Evolutionary conservation across 2,329 filamentous ascomycete genomes (phyloP), one percentile per base, ranked within the genome.

Genomic region (Coniochaeta sp.): DNA sequence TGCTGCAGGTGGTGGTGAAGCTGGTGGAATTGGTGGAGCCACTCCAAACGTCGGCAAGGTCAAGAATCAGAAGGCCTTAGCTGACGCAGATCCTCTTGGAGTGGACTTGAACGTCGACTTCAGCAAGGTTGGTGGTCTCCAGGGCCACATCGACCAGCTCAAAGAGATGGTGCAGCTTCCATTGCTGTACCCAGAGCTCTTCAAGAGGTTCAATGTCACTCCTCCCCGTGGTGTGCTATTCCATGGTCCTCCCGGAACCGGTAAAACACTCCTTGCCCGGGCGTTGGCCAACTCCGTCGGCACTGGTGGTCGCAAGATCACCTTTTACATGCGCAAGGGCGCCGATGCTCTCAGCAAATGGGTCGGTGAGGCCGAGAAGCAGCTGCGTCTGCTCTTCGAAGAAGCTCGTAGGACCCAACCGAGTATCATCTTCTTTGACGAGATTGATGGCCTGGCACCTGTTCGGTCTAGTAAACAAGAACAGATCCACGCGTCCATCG

Each of bases 401-500:
- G 94, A 99, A 69, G 94, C 94, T 14, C 82, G 92, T 55, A 94
- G 91, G 67, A 97, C 87, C 1, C 94, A 99, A 63, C 94, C 94
- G 0, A 97, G 92, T 67, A 99, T 99, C 69, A 99, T 99, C 67
- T 99, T 99, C 74, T 97, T 99, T 61, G 94, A 99, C 66, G 94
- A 99, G 68, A 99, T 99, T 59, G 94, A 99, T 71, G 94, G 94
- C 51, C 77, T 99, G 57, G 94, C 94, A 3, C 95, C 94, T 49
- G 94, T 97, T 30, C 82, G 94, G 60, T 97, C 94, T 12, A 96
- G 92, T 70, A 97, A 97, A 68, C 92, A 97, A 71, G 94, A 99
- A 66, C 94, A 99, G 70, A 97, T 97, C 54, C 94, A 99, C 69
- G 91, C 94, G 6, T 97, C 92, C 2, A 99, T 99, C 57, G 92